Percentiles rank a stretch among this genome's conserved stretches.
These are phyloP conservation scores for Macaranga tanarius DNA, from an alignment of 441 rosid species.

Conservation along the genomic window DNA sequence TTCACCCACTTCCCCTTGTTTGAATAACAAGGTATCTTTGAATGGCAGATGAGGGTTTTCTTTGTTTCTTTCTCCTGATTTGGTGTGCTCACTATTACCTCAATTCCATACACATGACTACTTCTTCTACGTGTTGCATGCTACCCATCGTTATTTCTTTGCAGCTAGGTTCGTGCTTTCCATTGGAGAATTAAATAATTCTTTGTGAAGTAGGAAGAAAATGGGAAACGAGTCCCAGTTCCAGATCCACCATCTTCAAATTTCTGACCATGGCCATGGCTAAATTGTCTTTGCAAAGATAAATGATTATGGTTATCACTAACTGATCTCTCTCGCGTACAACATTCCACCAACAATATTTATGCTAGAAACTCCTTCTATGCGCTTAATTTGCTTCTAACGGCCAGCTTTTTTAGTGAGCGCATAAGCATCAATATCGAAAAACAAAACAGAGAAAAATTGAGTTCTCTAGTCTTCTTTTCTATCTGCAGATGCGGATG, in stretches of 20 bases:
- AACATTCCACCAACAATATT: slow-evolving; percentile 76
- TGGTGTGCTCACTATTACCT: no score
- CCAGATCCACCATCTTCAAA: slow-evolving; percentile 61
- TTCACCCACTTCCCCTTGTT: no score
- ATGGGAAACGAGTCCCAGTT: slow-evolving; percentile 65
- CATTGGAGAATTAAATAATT: slow-evolving; percentile 77
- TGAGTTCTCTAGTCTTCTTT: no score
- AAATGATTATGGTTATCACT: slow-evolving; percentile 53
- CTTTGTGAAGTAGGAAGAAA: slow-evolving; percentile 78
- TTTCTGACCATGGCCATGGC: slow-evolving; percentile 62
- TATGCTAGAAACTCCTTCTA: slow-evolving; percentile 68
- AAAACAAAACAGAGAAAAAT: no score
- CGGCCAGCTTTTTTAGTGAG: slow-evolving; percentile 68
- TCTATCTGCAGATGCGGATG: no score
- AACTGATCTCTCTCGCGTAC: slow-evolving; percentile 59
- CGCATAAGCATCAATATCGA: slow-evolving; percentile 65
- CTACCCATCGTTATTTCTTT: no score
- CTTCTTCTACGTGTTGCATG: no score
- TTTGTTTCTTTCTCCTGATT: no score
- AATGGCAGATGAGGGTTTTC: no score
- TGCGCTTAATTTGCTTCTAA: slow-evolving; percentile 69
- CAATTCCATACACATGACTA: no score
- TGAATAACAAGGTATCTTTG: no score
- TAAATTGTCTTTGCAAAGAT: slow-evolving; percentile 71
- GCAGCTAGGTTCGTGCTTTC: no score